These are phyloP conservation scores for Pseudogymnoascus sp. DNA, from an alignment of 2,329 filamentous ascomycete genomes.

Conservation along the genomic window DNA sequence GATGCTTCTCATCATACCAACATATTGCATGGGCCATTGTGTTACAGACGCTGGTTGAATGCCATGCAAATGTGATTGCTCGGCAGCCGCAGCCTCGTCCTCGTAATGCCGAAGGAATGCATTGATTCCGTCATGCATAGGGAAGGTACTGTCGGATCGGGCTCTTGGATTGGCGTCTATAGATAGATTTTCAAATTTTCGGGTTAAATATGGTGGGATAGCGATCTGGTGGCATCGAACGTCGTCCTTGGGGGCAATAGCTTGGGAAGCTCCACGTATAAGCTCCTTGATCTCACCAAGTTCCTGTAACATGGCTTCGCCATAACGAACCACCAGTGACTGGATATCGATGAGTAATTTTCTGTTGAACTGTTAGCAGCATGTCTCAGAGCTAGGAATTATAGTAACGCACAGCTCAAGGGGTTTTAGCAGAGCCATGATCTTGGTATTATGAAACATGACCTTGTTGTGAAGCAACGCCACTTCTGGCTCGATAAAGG, in stretches of 20 bases:
- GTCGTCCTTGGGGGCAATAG: neutral
- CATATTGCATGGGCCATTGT: slow-evolving; percentile 7
- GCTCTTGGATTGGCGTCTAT: slow-evolving; percentile 1
- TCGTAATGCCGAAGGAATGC: slow-evolving; percentile 7
- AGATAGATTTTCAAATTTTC: slow-evolving; percentile 3
- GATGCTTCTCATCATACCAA: slow-evolving; percentile 7
- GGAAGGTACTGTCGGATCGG: neutral
- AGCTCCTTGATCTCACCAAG: neutral
- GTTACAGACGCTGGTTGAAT: neutral
- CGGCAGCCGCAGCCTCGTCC: neutral
- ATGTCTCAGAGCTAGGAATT: neutral
- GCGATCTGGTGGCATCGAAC: slow-evolving; percentile 6
- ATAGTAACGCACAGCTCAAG: slow-evolving; percentile 10
- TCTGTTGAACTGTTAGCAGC: neutral
- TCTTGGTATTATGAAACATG: slow-evolving; percentile 15
- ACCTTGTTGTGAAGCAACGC: slow-evolving; percentile 12
- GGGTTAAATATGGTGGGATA: slow-evolving; percentile 8
- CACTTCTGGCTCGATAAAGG: slow-evolving; percentile 13
- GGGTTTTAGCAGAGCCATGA: slow-evolving; percentile 14
- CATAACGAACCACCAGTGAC: neutral
- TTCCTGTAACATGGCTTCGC: neutral
- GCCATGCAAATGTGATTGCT: neutral
- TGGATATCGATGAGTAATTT: neutral
- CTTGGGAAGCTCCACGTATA: neutral
- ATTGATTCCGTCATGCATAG: slow-evolving; percentile 10